phyloP scores from a whole-genome alignment of 306 rosid species.

The Begonia fuchsioides region DNA sequence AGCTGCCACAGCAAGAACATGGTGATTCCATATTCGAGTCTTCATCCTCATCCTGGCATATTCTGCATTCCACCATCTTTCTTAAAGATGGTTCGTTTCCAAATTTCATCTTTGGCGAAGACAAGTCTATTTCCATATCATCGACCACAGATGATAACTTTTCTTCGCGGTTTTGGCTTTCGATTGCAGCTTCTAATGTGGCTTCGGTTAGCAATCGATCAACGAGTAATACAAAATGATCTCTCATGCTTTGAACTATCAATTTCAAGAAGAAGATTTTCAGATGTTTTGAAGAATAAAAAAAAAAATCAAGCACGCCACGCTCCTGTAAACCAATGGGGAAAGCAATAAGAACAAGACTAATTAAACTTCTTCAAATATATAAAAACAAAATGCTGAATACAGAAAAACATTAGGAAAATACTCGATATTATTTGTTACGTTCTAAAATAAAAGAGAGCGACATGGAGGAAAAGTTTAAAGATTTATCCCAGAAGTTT shows the following conservation, averaged over 20 bases:
- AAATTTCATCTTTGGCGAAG: constrained; percentile 23
- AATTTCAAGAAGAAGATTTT: constrained; percentile 9
- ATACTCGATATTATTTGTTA: too few species aligned
- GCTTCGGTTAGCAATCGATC: constrained; percentile 86
- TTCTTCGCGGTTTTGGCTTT: constrained; percentile 51
- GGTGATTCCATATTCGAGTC: constrained; percentile 88
- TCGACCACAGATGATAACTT: constrained; percentile 40
- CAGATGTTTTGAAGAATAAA: constrained; percentile 4
- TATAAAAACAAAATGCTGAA: not conserved
- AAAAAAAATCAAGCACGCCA: not conserved
- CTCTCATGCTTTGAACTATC: constrained; percentile 55
- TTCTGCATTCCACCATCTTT: constrained; percentile 70
- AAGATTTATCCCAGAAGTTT: too few species aligned
- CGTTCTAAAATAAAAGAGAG: too few species aligned
- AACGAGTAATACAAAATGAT: constrained; percentile 80
- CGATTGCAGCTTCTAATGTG: constrained; percentile 82
- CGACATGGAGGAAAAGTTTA: too few species aligned
- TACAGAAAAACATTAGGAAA: constrained; percentile 1
- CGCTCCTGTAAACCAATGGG: constrained; percentile 17
- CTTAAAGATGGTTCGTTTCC: constrained; percentile 24
- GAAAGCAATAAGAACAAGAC: constrained; percentile 4
- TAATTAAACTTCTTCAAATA: not conserved
- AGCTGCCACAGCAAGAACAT: constrained; percentile 93
- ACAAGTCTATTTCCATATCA: constrained; percentile 18
- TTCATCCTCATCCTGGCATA: constrained; percentile 91